Evolutionary conservation across 495 filamentous ascomycete species (phyloP).

Genomic region (Sabuloglossum arenarium): DNA sequence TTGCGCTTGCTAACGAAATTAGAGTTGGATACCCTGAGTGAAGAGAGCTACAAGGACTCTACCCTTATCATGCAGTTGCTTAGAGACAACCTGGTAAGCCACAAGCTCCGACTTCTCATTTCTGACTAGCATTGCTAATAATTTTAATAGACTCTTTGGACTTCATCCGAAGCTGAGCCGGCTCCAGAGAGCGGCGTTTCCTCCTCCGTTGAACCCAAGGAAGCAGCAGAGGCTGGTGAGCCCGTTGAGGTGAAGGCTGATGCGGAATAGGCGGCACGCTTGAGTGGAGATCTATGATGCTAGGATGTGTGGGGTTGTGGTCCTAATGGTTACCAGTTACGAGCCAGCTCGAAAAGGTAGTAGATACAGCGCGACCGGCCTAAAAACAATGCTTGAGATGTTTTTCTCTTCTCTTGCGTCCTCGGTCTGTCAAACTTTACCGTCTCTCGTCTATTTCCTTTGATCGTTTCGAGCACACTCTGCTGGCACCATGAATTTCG

Average conservation of each 20-base stretch:
- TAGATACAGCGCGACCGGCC: not conserved
- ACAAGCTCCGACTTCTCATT: not conserved
- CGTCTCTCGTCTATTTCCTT: not conserved
- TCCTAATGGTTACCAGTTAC: not conserved
- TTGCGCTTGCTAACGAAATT: conserved; percentile 3
- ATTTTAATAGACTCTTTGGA: conserved; percentile 80
- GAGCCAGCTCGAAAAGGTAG: not conserved
- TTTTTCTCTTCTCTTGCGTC: not conserved
- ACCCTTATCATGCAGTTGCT: conserved; percentile 99
- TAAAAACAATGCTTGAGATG: conserved; percentile 1
- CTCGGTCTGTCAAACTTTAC: not conserved
- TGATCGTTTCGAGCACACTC: not conserved
- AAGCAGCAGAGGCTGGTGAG: conserved; percentile 26
- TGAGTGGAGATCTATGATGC: not conserved
- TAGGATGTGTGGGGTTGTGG: not conserved
- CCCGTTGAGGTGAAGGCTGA: conserved; percentile 32
- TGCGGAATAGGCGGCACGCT: conserved; percentile 22
- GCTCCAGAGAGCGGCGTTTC: conserved; percentile 28
- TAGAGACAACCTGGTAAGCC: conserved; percentile 85
- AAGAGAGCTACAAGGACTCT: conserved; percentile 99
- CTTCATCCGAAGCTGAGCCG: conserved; percentile 90
- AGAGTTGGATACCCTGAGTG: conserved; percentile 96
- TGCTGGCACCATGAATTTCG: not conserved
- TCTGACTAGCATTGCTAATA: conserved; percentile 1
- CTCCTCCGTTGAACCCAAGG: conserved; percentile 39